Conservation (phyloP, 1,139 yeast genomes). For the Debaryomyces coudertii region DNA sequence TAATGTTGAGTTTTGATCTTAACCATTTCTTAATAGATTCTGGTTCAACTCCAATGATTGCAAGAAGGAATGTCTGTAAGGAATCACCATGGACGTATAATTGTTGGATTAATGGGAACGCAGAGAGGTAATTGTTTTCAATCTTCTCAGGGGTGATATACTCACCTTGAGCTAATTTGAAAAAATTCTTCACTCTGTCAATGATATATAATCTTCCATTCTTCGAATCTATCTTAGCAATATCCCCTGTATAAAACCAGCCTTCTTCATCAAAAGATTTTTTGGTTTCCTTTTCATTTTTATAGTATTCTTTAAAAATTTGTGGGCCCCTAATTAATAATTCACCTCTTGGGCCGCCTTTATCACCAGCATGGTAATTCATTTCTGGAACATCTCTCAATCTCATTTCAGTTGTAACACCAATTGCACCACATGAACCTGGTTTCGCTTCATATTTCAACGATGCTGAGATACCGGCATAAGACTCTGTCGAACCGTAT, state of each 20-base stretch:
- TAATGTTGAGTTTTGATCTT: conserved; percentile 20
- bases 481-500: conserved; percentile 51
- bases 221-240: conserved; percentile 32
- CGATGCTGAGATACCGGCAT: conserved; percentile 44
- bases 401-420: conserved; percentile 38
- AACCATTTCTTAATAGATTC: conserved; percentile 18
- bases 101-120: conserved; percentile 37
- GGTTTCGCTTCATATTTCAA: conserved; percentile 37
- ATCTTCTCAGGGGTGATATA: conserved; percentile 48
- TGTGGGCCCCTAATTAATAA: conserved; percentile 45
- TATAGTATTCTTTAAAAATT: conserved; percentile 40
- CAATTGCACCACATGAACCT: conserved; percentile 45
- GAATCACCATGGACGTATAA: conserved; percentile 63
- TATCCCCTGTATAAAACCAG: conserved; percentile 48
- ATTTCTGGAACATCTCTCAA: conserved; percentile 44
- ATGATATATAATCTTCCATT: conserved; percentile 37
- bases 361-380: conserved; percentile 35
- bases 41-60: conserved; percentile 58
- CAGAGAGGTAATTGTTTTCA: conserved; percentile 41
- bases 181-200: conserved; percentile 49
- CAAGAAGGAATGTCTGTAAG: conserved; percentile 60
- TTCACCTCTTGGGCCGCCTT: conserved; percentile 47
- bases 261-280: conserved; percentile 60
- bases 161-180: conserved; percentile 50
- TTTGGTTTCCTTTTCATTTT: conserved; percentile 42